phyloP scores from a whole-genome alignment of 352 stramenopile species.

The Globisporangium irregulare region DNA sequence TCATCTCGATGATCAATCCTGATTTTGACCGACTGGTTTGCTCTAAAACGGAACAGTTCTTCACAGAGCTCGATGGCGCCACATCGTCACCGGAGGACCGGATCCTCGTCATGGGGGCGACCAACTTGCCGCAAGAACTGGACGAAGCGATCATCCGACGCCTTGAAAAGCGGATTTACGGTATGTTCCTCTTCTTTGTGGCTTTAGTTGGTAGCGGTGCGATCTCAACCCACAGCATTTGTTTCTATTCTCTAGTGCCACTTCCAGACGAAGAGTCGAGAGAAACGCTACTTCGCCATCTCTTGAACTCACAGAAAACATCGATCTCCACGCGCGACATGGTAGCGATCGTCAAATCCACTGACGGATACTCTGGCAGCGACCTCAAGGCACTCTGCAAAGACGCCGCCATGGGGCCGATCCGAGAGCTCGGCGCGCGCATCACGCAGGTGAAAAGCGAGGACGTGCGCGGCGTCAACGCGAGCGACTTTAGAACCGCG shows the following conservation, averaged over 20 bases:
- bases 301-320: conserved; percentile 51
- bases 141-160: conserved; percentile 86
- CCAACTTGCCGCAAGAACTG: conserved; percentile 83
- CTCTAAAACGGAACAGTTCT: conserved; percentile 53
- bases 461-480: conserved; percentile 61
- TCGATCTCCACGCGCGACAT: conserved; percentile 60
- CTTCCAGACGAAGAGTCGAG: conserved; percentile 55
- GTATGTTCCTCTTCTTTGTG: conserved; percentile 25
- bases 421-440: conserved; percentile 72
- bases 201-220: not conserved
- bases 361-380: conserved; percentile 82
- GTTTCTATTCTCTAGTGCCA: conserved; percentile 39
- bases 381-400: conserved; percentile 93
- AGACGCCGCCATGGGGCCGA: conserved; percentile 90
- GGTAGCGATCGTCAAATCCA: conserved; percentile 61
- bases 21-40: not conserved
- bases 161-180: conserved; percentile 88
- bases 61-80: conserved; percentile 82
- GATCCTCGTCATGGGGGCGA: conserved; percentile 87
- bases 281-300: conserved; percentile 56
- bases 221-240: not conserved
- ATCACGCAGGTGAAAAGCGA: conserved; percentile 55
- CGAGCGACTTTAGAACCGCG: conserved; percentile 54
- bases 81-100: conserved; percentile 68
- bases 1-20: not conserved